A percentile compares a stretch with the other conserved stretches of the same genome.
phyloP scores from a whole-genome alignment of 192 early-diverging fungal species.

The Linnemannia elongata region DNA sequence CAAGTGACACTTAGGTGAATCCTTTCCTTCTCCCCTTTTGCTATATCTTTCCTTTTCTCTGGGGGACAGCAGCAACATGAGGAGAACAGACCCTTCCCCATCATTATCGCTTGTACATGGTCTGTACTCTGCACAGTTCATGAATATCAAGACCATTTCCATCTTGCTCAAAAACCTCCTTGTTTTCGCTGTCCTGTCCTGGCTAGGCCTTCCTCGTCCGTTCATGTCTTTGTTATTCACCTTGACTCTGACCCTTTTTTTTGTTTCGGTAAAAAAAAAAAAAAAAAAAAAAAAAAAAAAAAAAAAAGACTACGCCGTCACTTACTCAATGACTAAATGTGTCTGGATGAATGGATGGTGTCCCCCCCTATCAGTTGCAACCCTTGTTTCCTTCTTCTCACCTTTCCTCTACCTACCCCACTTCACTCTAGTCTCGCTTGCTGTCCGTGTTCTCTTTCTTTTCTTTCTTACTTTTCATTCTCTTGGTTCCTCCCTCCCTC shows the following conservation, averaged over 20 bases:
- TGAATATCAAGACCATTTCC: background rate
- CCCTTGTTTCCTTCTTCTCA: background rate
- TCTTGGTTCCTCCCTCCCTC: background rate
- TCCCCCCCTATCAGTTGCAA: background rate
- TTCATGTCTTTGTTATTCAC: background rate
- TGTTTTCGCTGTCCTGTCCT: background rate
- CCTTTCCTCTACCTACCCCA: too few relatives aligned
- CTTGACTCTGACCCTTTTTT: background rate
- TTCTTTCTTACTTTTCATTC: background rate
- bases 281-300: background rate
- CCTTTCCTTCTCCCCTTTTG: too few relatives aligned
- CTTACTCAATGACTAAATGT: background rate
- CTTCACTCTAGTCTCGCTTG: background rate
- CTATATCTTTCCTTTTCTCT: too few relatives aligned
- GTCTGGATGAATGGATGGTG: background rate
- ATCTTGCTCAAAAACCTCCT: slow-evolving; percentile 15
- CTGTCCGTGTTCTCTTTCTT: background rate
- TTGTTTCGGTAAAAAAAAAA: background rate
- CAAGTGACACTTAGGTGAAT: too few relatives aligned
- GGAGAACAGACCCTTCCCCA: too few relatives aligned
- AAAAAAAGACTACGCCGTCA: background rate
- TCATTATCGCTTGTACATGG: background rate
- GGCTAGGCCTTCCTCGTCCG: background rate
- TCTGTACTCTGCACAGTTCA: background rate
- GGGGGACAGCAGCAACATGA: too few relatives aligned